Percentiles rank a stretch among this genome's conserved stretches.
Evolutionary conservation across 2,329 filamentous ascomycete genomes (phyloP).

Genomic region (Colletotrichum phormii): DNA sequence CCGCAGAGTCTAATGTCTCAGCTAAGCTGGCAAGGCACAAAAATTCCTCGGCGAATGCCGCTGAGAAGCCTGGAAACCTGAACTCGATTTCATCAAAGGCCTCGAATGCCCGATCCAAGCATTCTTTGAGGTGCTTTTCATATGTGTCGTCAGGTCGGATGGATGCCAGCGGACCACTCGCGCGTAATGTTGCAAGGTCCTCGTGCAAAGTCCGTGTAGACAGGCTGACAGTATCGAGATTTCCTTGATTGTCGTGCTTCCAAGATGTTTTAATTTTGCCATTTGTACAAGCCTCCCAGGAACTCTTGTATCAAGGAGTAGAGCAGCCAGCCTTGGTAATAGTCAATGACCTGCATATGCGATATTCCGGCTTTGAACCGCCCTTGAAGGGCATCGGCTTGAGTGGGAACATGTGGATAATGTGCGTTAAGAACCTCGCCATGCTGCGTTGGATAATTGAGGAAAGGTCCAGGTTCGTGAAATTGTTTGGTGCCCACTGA

Average conservation of each 20-base stretch:
- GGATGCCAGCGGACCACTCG: neutral
- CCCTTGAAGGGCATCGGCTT: constrained; percentile 16
- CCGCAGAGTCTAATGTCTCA: constrained; percentile 19
- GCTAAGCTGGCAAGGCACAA: constrained; percentile 19
- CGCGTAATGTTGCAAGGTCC: constrained; percentile 1
- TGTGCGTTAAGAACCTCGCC: neutral
- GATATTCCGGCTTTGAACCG: neutral
- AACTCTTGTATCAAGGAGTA: constrained; percentile 13
- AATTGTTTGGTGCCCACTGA: neutral
- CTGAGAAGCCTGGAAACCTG: constrained; percentile 7
- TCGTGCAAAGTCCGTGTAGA: constrained; percentile 13
- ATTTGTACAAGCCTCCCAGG: neutral
- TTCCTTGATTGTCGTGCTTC: neutral
- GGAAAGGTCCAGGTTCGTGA: constrained; percentile 10
- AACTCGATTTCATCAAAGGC: neutral
- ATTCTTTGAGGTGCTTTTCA: neutral
- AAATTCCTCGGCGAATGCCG: constrained; percentile 1
- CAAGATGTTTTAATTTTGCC: neutral
- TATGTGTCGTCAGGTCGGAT: constrained; percentile 1
- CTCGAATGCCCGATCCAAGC: neutral
- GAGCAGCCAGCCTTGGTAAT: constrained; percentile 24
- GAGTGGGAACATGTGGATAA: constrained; percentile 18
- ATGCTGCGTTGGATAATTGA: constrained; percentile 21
- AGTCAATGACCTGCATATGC: constrained; percentile 16
- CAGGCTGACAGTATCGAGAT: neutral